Conservation (phyloP, 257 asterid genomes). For the Solanum phureja region DNA sequence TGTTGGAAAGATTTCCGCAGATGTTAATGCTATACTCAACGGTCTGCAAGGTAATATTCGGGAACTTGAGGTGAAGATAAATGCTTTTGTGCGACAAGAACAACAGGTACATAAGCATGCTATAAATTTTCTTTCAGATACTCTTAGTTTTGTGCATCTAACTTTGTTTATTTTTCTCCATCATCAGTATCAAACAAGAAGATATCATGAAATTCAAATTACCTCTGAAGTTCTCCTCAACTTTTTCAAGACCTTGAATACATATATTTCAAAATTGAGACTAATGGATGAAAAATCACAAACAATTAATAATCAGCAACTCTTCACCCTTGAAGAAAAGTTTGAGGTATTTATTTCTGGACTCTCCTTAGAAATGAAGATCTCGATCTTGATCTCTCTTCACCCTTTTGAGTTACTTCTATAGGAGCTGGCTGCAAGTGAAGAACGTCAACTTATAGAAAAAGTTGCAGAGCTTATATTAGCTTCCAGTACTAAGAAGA, state of each 20-base stretch:
- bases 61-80: constrained; percentile 20
- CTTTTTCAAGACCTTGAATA: constrained; percentile 27
- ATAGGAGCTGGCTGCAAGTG: constrained; percentile 39
- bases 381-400: background rate
- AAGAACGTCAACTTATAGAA: constrained; percentile 36
- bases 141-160: background rate
- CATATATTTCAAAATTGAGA: constrained; percentile 25
- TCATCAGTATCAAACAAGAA: constrained; percentile 26
- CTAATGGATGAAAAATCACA: constrained; percentile 37
- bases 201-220: constrained; percentile 19
- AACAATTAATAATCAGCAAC: constrained; percentile 27
- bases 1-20: constrained; percentile 20
- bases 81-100: constrained; percentile 26
- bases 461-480: constrained; percentile 35
- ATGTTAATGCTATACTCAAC: constrained; percentile 19
- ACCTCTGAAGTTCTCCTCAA: constrained; percentile 23
- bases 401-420: background rate
- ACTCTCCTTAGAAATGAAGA: background rate
- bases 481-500: constrained; percentile 34
- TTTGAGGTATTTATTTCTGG: constrained; percentile 22
- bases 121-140: background rate
- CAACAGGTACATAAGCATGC: constrained; percentile 24
- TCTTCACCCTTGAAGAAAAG: constrained; percentile 24
- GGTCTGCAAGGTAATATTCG: constrained; percentile 22
- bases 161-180: background rate